Evolutionary conservation across 306 rosid genomes (phyloP), one percentile per base, ranked within the genome.

Genomic region (Fragaria nilgerrensis): DNA sequence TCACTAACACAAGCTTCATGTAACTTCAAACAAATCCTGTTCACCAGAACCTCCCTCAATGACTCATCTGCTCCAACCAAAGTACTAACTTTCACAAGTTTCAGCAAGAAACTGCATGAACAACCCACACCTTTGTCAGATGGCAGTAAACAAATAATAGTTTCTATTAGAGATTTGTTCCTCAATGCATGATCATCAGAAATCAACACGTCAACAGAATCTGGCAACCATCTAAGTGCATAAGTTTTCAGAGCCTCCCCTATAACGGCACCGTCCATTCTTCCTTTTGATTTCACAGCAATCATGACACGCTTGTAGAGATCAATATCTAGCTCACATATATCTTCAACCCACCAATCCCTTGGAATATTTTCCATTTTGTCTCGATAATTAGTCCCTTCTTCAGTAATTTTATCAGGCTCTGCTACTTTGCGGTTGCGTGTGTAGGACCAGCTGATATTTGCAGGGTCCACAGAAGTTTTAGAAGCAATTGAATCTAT

Each of bases 261-360:
- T 66, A 96, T 92, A 65, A 96, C 92, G 43, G 80, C 52, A 19
- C 97, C 89, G 39, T 96, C 97, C 98, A 96, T 96, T 85, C 99
- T 91, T 72, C 99, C 99, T 86, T 96, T 96, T 0, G 97, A 92
- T 81, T 89, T 96, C 73, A 96, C 88, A 7, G 90, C 79, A 70
- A 92, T 77, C 96, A 96, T 91, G 23, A 96, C 89, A 9, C 97
- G 83, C 80, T 82, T 92, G 84, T 91, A 96, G 53, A 90, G 90
- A 86, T 96, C 98, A 50, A 96, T 87, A 74, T 96, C 99, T 74
- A 96, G 87, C 84, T 96, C 98, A 59, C 99, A 92, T 82, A 96
- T 87, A 81, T 96, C 99, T 83, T 96, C 99, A 67, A 96, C 93
- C 99, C 99, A 96, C 99, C 99, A 96, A 86, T 96, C 99, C 80